These are phyloP conservation scores for Corchorus capsularis DNA, from an alignment of 345 rosid genomes.

Conservation along the genomic window DNA sequence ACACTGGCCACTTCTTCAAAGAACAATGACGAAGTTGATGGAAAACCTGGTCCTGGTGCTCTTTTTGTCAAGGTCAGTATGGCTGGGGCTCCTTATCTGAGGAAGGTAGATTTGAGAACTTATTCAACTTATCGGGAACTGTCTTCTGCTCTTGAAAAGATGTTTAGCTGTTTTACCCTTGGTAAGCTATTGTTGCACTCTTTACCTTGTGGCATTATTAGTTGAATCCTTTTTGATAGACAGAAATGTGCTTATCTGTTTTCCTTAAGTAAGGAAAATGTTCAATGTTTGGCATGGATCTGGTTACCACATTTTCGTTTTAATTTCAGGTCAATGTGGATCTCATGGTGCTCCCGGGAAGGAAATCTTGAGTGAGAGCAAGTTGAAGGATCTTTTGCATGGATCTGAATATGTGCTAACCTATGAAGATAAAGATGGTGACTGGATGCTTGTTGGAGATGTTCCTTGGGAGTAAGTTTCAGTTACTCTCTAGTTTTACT, in stretches of 20 bases:
- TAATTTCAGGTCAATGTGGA: slow-evolving; percentile 71
- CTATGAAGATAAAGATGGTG: slow-evolving; percentile 89
- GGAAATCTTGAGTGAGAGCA: slow-evolving; percentile 71
- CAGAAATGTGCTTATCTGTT: not conserved
- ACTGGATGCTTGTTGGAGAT: slow-evolving; percentile 98
- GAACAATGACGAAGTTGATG: slow-evolving; percentile 88
- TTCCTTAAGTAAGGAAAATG: not conserved
- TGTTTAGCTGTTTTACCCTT: slow-evolving; percentile 90
- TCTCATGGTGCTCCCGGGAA: slow-evolving; percentile 57
- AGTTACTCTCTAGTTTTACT: not conserved
- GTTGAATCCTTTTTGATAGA: not conserved
- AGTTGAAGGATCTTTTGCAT: slow-evolving; percentile 74
- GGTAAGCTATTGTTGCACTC: slow-evolving; percentile 48
- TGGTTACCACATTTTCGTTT: slow-evolving; percentile 18
- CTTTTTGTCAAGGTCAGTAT: slow-evolving; percentile 86
- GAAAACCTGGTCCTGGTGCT: slow-evolving; percentile 70
- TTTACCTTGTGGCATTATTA: slow-evolving; percentile 2
- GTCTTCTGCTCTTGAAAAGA: slow-evolving; percentile 88
- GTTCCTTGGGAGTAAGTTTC: slow-evolving; percentile 96
- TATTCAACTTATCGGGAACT: slow-evolving; percentile 68
- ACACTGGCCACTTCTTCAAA: slow-evolving; percentile 66
- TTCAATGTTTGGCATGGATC: not conserved
- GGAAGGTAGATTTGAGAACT: slow-evolving; percentile 83
- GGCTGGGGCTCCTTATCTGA: slow-evolving; percentile 93
- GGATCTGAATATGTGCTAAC: slow-evolving; percentile 92